phyloP scores from a whole-genome alignment of 257 asterid species.

The Nicotiana tabacum region DNA sequence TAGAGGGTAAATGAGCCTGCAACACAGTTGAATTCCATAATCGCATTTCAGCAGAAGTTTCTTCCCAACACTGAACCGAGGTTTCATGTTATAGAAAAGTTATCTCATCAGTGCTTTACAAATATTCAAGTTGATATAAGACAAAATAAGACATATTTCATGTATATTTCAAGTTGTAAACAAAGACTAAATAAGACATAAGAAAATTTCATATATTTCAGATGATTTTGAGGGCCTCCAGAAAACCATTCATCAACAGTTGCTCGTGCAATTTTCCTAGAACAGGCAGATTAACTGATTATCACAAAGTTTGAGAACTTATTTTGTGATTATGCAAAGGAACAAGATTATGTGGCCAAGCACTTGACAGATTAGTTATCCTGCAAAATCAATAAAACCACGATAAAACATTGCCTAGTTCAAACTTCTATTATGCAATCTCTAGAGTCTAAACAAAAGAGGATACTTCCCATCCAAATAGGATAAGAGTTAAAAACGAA shows the following conservation, averaged over 20 bases:
- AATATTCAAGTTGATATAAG: not conserved
- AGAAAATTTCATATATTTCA: not conserved
- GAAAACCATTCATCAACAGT: not conserved
- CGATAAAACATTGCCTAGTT: not conserved
- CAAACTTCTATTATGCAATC: not conserved
- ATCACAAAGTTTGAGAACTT: not conserved
- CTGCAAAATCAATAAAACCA: not conserved
- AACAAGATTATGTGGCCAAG: not conserved
- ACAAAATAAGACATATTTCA: not conserved
- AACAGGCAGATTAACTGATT: not conserved
- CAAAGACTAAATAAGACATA: not conserved
- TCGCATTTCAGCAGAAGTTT: not conserved
- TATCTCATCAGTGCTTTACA: not conserved
- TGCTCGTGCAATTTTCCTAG: not conserved
- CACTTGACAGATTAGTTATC: not conserved
- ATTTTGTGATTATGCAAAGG: not conserved
- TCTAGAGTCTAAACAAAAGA: not conserved
- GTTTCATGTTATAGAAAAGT: not conserved
- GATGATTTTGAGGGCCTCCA: not conserved
- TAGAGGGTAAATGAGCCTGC: not conserved
- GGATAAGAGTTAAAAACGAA: not conserved
- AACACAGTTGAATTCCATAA: not conserved
- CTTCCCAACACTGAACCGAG: not conserved
- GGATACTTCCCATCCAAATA: not conserved
- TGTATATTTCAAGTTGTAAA: not conserved